Conservation (phyloP, 2,329 filamentous ascomycete species). For the Trichothecium roseum region DNA sequence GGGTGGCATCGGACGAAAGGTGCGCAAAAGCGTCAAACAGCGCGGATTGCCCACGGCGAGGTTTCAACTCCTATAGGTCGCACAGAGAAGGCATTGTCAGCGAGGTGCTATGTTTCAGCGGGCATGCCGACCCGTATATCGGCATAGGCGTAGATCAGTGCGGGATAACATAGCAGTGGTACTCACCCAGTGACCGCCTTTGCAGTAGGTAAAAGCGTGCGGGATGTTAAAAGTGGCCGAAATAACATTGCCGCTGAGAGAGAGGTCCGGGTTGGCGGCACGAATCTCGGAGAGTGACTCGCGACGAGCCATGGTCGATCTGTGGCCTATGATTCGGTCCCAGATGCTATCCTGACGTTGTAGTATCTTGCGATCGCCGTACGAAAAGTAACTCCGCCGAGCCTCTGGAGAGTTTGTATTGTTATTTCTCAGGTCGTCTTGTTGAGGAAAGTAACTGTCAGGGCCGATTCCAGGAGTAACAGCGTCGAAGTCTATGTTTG, state of each 20-base stretch:
- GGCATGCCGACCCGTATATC: too few species aligned
- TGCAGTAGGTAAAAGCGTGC: conserved; percentile 46
- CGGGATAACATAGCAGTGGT: too few species aligned
- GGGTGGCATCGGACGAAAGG: conserved; percentile 70
- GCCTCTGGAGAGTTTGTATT: conserved; percentile 3
- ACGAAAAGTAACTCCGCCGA: conserved; percentile 13
- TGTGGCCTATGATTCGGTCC: neutral
- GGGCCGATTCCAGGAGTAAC: conserved; percentile 18
- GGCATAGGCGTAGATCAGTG: too few species aligned
- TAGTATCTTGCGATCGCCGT: conserved; percentile 7
- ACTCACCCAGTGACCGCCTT: conserved; percentile 51
- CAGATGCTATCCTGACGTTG: conserved; percentile 1
- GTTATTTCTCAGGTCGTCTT: neutral
- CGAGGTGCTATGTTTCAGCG: too few species aligned
- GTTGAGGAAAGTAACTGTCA: conserved; percentile 9
- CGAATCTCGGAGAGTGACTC: conserved; percentile 46
- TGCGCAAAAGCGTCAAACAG: conserved; percentile 86
- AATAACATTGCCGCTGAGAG: conserved; percentile 54
- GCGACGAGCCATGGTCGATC: conserved; percentile 28
- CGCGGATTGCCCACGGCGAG: conserved; percentile 78
- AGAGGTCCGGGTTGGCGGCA: conserved; percentile 44
- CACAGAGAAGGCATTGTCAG: neutral
- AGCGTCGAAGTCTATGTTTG: conserved; percentile 13
- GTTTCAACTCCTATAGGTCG: conserved; percentile 52
- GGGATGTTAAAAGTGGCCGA: conserved; percentile 56